Percentiles rank a stretch among this genome's conserved stretches.
These are phyloP conservation scores for Ogataea methanolica DNA, from an alignment of 805 yeast species.

Conservation along the genomic window DNA sequence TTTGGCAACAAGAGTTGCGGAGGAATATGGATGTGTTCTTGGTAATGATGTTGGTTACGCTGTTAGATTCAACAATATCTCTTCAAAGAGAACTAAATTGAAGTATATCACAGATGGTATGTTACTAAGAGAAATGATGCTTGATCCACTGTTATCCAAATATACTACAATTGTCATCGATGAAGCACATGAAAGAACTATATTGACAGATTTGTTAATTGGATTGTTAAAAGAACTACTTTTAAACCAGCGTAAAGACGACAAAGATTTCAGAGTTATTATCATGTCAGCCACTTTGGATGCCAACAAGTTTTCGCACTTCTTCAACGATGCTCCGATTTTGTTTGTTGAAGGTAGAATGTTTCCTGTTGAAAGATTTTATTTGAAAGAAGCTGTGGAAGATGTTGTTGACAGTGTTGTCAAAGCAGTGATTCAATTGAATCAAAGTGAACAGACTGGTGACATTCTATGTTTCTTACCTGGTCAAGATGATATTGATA, in stretches of 20 bases:
- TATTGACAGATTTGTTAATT: constrained; percentile 81
- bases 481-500: constrained; percentile 97
- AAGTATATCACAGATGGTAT: constrained; percentile 96
- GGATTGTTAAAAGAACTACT: constrained; percentile 79
- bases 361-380: constrained; percentile 74
- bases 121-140: constrained; percentile 87
- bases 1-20: constrained; percentile 87
- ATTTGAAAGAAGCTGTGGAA: constrained; percentile 59
- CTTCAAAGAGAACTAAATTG: constrained; percentile 53
- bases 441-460: constrained; percentile 76
- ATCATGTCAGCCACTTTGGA: constrained; percentile 97
- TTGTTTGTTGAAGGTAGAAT: constrained; percentile 85
- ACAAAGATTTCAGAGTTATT: constrained; percentile 54
- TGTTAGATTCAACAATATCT: constrained; percentile 81
- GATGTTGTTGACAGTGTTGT: constrained; percentile 81
- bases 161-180: constrained; percentile 82
- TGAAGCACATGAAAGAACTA: constrained; percentile 97
- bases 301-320: constrained; percentile 78
- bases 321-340: constrained; percentile 78
- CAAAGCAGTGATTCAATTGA: constrained; percentile 71
- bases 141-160: constrained; percentile 55
- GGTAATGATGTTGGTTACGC: constrained; percentile 90
- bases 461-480: constrained; percentile 91
- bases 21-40: constrained; percentile 71
- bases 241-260: constrained; percentile 40